Evolutionary conservation across 805 yeast genomes (phyloP).

Genomic region (Candida silvicultrix): DNA sequence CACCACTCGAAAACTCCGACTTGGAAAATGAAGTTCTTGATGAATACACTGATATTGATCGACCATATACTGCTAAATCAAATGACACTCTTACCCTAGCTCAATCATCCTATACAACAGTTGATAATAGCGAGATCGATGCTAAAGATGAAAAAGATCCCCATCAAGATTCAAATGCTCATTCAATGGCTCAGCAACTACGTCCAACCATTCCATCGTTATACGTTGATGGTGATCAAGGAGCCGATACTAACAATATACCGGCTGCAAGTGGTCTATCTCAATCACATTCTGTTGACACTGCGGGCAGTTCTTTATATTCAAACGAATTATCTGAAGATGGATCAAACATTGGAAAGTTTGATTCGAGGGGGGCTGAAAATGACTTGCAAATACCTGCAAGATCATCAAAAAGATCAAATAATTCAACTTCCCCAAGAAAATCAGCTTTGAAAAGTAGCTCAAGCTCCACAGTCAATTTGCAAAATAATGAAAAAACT

Average conservation of each 20-base stretch:
- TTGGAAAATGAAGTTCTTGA: slow-evolving; percentile 4
- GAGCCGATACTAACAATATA: not conserved
- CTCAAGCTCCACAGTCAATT: slow-evolving; percentile 18
- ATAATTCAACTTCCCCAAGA: slow-evolving; percentile 29
- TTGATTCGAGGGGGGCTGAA: not conserved
- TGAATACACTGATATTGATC: slow-evolving; percentile 7
- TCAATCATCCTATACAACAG: slow-evolving; percentile 17
- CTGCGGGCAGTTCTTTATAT: slow-evolving; percentile 7
- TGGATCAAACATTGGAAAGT: not conserved
- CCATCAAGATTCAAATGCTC: slow-evolving; percentile 5
- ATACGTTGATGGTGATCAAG: slow-evolving; percentile 6
- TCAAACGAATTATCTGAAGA: slow-evolving; percentile 7
- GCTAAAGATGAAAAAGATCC: slow-evolving; percentile 1
- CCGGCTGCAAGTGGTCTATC: not conserved
- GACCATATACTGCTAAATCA: slow-evolving; percentile 22
- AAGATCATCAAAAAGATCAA: slow-evolving; percentile 25
- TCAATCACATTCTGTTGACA: not conserved
- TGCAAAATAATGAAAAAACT: slow-evolving; percentile 7
- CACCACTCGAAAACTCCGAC: not conserved
- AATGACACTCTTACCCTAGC: slow-evolving; percentile 10
- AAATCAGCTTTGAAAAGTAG: slow-evolving; percentile 35
- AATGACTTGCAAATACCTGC: slow-evolving; percentile 23
- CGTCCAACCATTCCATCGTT: slow-evolving; percentile 32
- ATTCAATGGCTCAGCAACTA: slow-evolving; percentile 39
- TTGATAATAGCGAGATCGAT: slow-evolving; percentile 9